Evolutionary conservation across 805 yeast genomes (phyloP), one percentile per base, ranked within the genome.

Genomic region (Starmerella vaccinii): DNA sequence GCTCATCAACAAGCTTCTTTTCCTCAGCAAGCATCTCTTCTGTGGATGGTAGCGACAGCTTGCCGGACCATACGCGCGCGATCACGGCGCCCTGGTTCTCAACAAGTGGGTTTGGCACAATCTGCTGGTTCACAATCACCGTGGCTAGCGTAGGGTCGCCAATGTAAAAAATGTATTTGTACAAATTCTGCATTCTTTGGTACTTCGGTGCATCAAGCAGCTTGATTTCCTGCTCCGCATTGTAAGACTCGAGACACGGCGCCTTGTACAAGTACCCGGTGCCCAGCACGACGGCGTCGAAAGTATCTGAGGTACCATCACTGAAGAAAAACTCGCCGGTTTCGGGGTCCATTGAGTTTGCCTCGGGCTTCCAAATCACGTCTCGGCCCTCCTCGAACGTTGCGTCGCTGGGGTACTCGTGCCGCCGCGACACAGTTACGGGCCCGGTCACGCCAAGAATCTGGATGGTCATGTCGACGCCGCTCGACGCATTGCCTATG

Each of bases 401-500:
- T 1, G 22, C 42, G 1, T 68, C 71, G 53, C 70, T 70, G 27
- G 64, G 56, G 1, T 76, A 76, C 16, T 23, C 53, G 3, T 48
- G 72, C 55, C 83, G 68, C 13, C 71, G 66, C 10, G 81, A 73
- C 52, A 77, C 73, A 59, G 72, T 71, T 13, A 80, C 68, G 46
- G 59, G 57, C 9, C 71, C 65, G 41, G 76, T 66, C 3, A 52
- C 60, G 2, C 69, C 67, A 1, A 80, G 75, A 18, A 81, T 60
- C 61, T 83, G 89, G 50, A 72, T 74, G 2, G 86, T 76, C 38
- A 84, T 69, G 61, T 87, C 95, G 18, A 78, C 75, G 24, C 90
- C 95, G 27, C 87, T 79, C 2, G 92, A 82, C 10, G 81, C 78
- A 58, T 80, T 81, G 0, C 95, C 95, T n/a, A 85, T 76, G 6